Evolutionary conservation across 371 early-diverging fungal species (phyloP), one percentile per base, ranked within the genome.

Genomic region (Actinomortierella ambigua): DNA sequence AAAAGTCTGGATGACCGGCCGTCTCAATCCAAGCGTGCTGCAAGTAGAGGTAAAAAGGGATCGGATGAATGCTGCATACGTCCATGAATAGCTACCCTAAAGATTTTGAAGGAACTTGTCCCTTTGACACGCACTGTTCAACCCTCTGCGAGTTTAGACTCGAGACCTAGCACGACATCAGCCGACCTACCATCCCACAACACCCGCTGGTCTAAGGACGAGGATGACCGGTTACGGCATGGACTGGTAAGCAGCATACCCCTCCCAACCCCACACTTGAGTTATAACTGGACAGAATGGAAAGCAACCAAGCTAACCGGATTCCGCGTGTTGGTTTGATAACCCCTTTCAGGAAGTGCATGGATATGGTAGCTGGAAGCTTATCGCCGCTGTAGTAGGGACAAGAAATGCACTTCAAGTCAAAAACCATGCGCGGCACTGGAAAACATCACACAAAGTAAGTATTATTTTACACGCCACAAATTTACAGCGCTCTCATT

Each of bases 311-410:
- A 41, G 17, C 17, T 41, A 17, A 41, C 8, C 22, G 4, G 17
- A 27, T 49, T 11, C 28, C 22, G 13, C 22, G 7, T 15, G 52
- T 18, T 44, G 2, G 14, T 18, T n/a, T 6, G 4, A n/a, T 4
- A 50, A 50, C 29, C 8, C 26, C 29, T 29, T 14, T 40, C 59
- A 87, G 85, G 59, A 71, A 59, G 63, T 76, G 43, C 77, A 81
- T 63, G 89, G 90, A 1, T 82, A 84, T 54, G 90, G 90, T 14
- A 81, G 84, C 46, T 90, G 91, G 91, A 85, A 83, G 51, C 59
- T 60, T 3, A 83, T 90, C 34, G 76, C 87, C 5, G 75, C 78
- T 9, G 63, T 78, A 24, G 77, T 90, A 20, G 73, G 77, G 18
- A 87, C 87, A 17, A 67, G 89, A 24, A 88, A 83, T 42, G 69